Percentiles rank a stretch among this genome's conserved stretches.
Evolutionary conservation across 495 filamentous ascomycete genomes (phyloP).

Genomic region (Neurospora sp.): DNA sequence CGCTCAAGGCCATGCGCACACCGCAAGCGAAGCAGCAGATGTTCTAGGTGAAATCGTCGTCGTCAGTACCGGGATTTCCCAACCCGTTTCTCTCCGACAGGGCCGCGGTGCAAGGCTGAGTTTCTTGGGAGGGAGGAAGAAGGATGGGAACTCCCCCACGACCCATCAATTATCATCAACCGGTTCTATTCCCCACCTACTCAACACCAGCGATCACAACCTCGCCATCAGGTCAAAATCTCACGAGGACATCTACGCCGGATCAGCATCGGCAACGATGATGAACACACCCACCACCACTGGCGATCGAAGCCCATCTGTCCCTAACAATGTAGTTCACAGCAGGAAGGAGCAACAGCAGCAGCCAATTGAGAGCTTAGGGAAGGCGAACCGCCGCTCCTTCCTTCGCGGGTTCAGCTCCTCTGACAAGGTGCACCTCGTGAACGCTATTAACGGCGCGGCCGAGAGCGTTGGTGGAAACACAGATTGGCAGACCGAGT

Average conservation of each 20-base stretch:
- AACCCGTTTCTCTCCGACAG: conserved; percentile 29
- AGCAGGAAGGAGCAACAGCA: not conserved
- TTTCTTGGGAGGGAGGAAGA: conserved; percentile 38
- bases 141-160: conserved; percentile 14
- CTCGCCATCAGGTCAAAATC: conserved; percentile 10
- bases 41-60: not conserved
- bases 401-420: conserved; percentile 7
- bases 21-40: not conserved
- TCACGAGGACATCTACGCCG: conserved; percentile 18
- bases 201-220: conserved; percentile 19
- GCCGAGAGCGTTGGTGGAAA: not conserved
- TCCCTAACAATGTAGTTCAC: not conserved
- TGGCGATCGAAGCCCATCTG: not conserved
- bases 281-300: not conserved
- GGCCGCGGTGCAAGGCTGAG: conserved; percentile 37
- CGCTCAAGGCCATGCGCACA: not conserved
- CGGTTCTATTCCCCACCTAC: conserved; percentile 12
- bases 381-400: conserved; percentile 5
- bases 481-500: not conserved
- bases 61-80: conserved; percentile 21
- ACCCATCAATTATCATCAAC: conserved; percentile 13
- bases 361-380: not conserved
- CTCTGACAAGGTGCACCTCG: not conserved
- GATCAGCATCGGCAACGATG: conserved; percentile 7
- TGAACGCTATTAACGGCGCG: not conserved